Conservation (phyloP, 768 basidiomycete genomes). For the Mycena rosella region DNA sequence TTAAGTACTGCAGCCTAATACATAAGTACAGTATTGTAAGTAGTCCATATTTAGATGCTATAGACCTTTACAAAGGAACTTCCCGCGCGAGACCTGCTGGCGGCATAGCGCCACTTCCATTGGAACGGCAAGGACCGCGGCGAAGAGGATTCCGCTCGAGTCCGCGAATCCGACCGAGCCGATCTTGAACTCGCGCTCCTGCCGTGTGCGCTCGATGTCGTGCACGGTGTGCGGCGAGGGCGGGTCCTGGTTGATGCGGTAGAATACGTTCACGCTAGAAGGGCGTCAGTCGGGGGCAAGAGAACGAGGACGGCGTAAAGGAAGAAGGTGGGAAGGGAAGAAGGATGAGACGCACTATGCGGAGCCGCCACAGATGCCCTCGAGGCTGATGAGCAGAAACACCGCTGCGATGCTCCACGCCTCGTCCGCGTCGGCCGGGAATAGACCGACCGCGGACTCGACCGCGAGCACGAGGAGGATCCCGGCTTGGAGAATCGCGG, state of each 20-base stretch:
- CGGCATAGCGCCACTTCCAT: slow-evolving; percentile 84
- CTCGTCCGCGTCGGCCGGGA: slow-evolving; percentile 55
- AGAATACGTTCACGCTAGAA: slow-evolving; percentile 88
- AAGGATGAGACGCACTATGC: slow-evolving; percentile 77
- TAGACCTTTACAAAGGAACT: slow-evolving; percentile 71
- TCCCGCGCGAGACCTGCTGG: slow-evolving; percentile 77
- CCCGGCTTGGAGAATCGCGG: slow-evolving; percentile 77
- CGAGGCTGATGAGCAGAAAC: slow-evolving; percentile 83
- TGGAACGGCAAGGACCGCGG: slow-evolving; percentile 76
- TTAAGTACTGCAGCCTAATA: slow-evolving; percentile 24
- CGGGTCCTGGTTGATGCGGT: slow-evolving; percentile 82
- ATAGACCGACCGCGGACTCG: slow-evolving; percentile 79
- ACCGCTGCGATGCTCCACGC: slow-evolving; percentile 69
- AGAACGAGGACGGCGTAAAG: too few relatives aligned
- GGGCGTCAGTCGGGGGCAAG: neutral
- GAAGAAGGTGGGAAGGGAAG: too few relatives aligned
- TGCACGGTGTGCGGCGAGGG: slow-evolving; percentile 59
- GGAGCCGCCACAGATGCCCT: slow-evolving; percentile 93
- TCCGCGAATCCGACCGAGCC: slow-evolving; percentile 91
- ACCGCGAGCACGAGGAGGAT: slow-evolving; percentile 73
- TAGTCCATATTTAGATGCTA: slow-evolving; percentile 15
- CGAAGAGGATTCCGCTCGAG: slow-evolving; percentile 77
- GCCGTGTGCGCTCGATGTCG: slow-evolving; percentile 71
- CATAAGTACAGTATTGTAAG: slow-evolving; percentile 20
- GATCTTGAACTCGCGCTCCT: slow-evolving; percentile 91